Evolutionary conservation across 192 early-diverging fungal genomes (phyloP).

Genomic region (Coemansia brasiliensis): DNA sequence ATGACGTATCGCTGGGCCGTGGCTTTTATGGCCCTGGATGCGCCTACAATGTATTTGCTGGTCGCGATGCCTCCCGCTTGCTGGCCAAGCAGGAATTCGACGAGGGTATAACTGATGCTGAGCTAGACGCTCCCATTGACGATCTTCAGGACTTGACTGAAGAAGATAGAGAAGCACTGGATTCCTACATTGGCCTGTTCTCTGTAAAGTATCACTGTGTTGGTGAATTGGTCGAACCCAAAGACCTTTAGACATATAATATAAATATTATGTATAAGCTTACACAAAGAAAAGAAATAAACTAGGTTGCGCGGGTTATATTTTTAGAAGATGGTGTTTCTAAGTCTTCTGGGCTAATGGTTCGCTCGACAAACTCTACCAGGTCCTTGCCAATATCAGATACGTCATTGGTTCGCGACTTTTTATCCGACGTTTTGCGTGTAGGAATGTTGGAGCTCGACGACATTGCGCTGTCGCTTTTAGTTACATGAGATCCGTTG

Average conservation of each 20-base stretch:
- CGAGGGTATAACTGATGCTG: slow-evolving; percentile 65
- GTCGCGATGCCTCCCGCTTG: slow-evolving; percentile 89
- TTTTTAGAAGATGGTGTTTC: neutral
- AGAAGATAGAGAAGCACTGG: slow-evolving; percentile 72
- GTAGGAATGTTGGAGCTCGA: slow-evolving; percentile 3
- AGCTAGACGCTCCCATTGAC: slow-evolving; percentile 73
- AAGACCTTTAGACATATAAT: no score
- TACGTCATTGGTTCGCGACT: neutral
- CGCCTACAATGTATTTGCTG: slow-evolving; percentile 93
- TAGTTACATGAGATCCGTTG: neutral
- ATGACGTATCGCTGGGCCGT: slow-evolving; percentile 83
- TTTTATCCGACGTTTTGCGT: neutral
- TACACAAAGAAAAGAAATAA: neutral
- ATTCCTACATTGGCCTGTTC: slow-evolving; percentile 80
- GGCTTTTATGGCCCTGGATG: slow-evolving; percentile 89
- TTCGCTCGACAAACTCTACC: slow-evolving; percentile 24
- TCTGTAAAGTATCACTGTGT: slow-evolving; percentile 74
- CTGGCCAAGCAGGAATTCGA: slow-evolving; percentile 92
- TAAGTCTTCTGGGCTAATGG: neutral
- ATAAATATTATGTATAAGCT: no score
- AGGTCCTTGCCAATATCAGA: slow-evolving; percentile 32
- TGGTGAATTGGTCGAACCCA: slow-evolving; percentile 64
- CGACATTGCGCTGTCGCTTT: slow-evolving; percentile 6
- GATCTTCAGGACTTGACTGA: slow-evolving; percentile 68
- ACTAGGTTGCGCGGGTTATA: neutral